Conservation (phyloP, 495 filamentous ascomycete genomes). For the Apiosordaria backusii region DNA sequence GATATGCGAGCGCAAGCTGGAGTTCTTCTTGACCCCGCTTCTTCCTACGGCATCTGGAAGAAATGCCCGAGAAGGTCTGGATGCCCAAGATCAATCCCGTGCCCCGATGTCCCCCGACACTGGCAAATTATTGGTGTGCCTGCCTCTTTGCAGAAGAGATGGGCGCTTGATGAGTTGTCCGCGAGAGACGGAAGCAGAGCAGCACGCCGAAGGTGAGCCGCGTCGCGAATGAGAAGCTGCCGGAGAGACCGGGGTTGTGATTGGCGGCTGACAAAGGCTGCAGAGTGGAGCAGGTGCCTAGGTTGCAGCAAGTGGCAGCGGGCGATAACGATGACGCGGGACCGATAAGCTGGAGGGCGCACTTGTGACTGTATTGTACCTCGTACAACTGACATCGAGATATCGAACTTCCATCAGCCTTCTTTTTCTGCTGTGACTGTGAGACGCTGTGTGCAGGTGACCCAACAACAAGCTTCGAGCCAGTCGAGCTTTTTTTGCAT, state of each 20-base stretch:
- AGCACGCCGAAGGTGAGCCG: slow-evolving; percentile 2
- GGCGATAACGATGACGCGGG: slow-evolving; percentile 18
- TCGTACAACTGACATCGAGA: background rate
- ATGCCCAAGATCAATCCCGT: slow-evolving; percentile 25
- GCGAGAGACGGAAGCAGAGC: background rate
- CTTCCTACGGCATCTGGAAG: background rate
- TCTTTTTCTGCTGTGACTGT: background rate
- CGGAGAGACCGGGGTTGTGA: slow-evolving; percentile 12
- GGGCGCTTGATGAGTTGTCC: slow-evolving; percentile 26
- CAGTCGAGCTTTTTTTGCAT: slow-evolving; percentile 8
- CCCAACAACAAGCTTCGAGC: slow-evolving; percentile 12
- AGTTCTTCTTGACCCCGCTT: slow-evolving; percentile 15
- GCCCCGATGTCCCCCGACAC: background rate
- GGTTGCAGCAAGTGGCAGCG: background rate
- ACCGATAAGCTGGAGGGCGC: slow-evolving; percentile 5
- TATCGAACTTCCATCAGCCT: background rate
- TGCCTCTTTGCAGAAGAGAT: slow-evolving; percentile 21
- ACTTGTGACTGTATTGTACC: background rate
- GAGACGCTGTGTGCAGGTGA: slow-evolving; percentile 11
- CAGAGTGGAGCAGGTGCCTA: background rate
- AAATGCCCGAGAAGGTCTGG: slow-evolving; percentile 15
- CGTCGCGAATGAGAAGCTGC: slow-evolving; percentile 22
- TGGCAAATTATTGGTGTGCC: slow-evolving; percentile 29
- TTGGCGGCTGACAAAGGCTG: slow-evolving; percentile 12
- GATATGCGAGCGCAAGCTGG: background rate